A percentile compares a stretch with the other conserved stretches of the same genome.
These are phyloP conservation scores for Pseudomassariella vexata DNA, from an alignment of 2,329 filamentous ascomycete genomes.

Conservation along the genomic window DNA sequence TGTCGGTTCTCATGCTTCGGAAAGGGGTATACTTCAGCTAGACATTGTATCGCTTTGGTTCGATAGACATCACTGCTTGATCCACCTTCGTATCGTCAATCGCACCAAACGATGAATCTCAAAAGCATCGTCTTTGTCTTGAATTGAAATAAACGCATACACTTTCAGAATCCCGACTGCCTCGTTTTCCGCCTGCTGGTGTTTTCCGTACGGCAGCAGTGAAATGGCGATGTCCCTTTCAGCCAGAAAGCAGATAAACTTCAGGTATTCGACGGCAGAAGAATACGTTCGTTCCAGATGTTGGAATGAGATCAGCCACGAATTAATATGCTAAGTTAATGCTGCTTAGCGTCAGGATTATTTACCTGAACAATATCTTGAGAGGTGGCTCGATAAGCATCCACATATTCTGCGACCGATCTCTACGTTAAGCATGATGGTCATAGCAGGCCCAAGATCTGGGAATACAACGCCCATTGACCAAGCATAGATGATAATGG, in stretches of 20 bases:
- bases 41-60: slow-evolving; percentile 2
- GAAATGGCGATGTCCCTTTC: slow-evolving; percentile 12
- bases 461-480: no score
- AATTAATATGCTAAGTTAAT: no score
- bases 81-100: slow-evolving; percentile 7
- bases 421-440: no score
- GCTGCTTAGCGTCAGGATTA: no score
- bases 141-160: slow-evolving; percentile 22
- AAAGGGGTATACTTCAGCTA: slow-evolving; percentile 1
- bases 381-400: no score
- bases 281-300: slow-evolving; percentile 18
- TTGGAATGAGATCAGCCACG: slow-evolving; percentile 28
- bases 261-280: slow-evolving; percentile 21
- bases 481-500: no score
- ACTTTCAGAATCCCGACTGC: slow-evolving; percentile 8
- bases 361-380: no score
- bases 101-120: slow-evolving; percentile 26
- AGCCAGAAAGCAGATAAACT: slow-evolving; percentile 18
- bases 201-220: not conserved
- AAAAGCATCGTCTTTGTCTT: slow-evolving; percentile 7
- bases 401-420: no score
- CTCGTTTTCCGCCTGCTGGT: slow-evolving; percentile 4
- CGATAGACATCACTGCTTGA: slow-evolving; percentile 1
- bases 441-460: no score
- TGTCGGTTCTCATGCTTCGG: slow-evolving; percentile 1